Conservation (phyloP, 345 rosid species). For the Eucalyptus viminalis region DNA sequence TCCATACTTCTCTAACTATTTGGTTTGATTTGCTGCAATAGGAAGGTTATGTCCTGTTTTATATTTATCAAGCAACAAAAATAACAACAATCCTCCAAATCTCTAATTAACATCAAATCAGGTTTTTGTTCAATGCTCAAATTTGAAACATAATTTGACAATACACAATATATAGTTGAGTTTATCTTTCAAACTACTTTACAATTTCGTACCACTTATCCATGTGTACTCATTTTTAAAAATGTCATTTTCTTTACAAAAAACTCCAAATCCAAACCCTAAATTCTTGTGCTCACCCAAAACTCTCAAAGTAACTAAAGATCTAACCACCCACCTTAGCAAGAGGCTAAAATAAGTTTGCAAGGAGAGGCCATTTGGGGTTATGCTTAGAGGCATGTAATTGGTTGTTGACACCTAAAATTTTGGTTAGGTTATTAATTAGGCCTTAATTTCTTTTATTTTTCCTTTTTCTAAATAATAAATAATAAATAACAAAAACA, state of each 20-base stretch:
- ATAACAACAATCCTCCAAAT: neutral
- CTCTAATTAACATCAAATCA: neutral
- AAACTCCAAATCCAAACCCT: neutral
- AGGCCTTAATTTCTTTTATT: too few species aligned
- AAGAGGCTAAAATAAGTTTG: neutral
- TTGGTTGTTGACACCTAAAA: too few species aligned
- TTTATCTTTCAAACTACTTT: neutral
- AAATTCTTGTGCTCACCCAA: neutral
- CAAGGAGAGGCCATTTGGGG: neutral
- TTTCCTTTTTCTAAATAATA: too few species aligned
- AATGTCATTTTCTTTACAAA: neutral
- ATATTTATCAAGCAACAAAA: neutral
- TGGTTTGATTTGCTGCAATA: neutral
- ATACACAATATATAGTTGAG: neutral
- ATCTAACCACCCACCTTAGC: neutral
- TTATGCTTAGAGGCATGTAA: neutral
- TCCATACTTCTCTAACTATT: neutral
- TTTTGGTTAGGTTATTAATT: too few species aligned
- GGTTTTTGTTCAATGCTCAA: neutral
- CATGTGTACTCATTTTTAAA: neutral
- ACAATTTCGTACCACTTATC: neutral
- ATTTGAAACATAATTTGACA: neutral
- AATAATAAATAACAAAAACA: too few species aligned
- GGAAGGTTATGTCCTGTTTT: neutral
- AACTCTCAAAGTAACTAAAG: neutral